Base-by-base conservation (phyloP, 164 flowering plant genomes). In the Echeveria elegans region DNA sequence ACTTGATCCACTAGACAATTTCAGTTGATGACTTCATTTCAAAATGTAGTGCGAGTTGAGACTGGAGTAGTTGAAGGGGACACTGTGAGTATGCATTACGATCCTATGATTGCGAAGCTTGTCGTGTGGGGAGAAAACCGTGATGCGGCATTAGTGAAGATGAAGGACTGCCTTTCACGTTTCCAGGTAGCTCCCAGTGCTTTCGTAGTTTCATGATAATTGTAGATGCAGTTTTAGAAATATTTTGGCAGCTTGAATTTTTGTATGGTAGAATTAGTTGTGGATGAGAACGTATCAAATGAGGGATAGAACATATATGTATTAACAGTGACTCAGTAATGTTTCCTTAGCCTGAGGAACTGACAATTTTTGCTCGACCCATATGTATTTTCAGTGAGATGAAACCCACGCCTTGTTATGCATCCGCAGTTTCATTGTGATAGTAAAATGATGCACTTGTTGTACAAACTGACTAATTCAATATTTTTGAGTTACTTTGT, bases 101-200 rank as follows among this genome's bases (percentile, higher is more conserved):
- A 94, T 82, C 99, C 97, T 60, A 94, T 94, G 99, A 91, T 94
- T 74, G 99, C 99, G 37, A 94, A 94, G 82, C 97, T 94, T 77
- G 96, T 94, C 38, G 97, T 91, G 11, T 82, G 89, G 91, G 99
- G 97, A 75, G 89, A 83, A 81, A 83, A 82, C 69, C 90, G 97
- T 31, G 68, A 74, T 72, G 81, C 89, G n/a, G 99, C 99, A 52
- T 77, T 94, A 70, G 77, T 88, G 41, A 94, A 91, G 77, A 60
- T 94, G 82, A 91, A 81, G 78, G 89, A 91, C 68, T 81, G 92
- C 77, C 73, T 94, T 69, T 81, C 88, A 18, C 82, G 85, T 53
- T 94, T 94, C 83, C 90, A 87, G 97, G 99, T 90, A 78, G 47
- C 19, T 58, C 50, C 43, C 32, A 28, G 28, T 28, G 18, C 61